These are phyloP conservation scores for Glycine latifolia DNA, from an alignment of 306 rosid genomes.

Conservation along the genomic window DNA sequence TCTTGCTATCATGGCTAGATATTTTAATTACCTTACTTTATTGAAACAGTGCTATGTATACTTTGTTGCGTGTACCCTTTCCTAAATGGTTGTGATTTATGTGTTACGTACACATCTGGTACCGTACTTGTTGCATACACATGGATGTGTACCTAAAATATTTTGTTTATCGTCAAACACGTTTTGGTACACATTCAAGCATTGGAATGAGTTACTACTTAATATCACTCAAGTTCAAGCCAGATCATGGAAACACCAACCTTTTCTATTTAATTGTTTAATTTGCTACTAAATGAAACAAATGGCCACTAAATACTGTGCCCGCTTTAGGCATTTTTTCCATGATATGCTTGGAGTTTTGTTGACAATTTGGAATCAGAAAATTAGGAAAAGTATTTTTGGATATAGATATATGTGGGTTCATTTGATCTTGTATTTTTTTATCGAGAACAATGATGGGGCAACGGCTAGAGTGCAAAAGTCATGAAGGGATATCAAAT, in stretches of 20 bases:
- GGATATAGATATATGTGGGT: too few species aligned
- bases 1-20: neutral
- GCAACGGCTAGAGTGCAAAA: neutral
- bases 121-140: neutral
- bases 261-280: neutral
- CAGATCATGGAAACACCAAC: neutral
- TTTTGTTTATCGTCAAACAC: neutral
- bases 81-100: neutral
- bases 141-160: neutral
- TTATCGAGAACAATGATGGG: neutral
- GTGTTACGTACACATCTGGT: constrained; percentile 2
- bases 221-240: neutral
- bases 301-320: neutral
- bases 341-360: too few species aligned
- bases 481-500: neutral
- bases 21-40: constrained; percentile 12
- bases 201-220: neutral
- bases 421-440: neutral
- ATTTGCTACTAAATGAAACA: neutral
- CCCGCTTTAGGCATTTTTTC: too few species aligned
- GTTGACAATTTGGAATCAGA: too few species aligned
- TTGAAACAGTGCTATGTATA: neutral
- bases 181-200: neutral
- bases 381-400: too few species aligned
- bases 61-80: neutral